Conservation (phyloP, 441 rosid genomes). For the Erysimum cheiri region DNA sequence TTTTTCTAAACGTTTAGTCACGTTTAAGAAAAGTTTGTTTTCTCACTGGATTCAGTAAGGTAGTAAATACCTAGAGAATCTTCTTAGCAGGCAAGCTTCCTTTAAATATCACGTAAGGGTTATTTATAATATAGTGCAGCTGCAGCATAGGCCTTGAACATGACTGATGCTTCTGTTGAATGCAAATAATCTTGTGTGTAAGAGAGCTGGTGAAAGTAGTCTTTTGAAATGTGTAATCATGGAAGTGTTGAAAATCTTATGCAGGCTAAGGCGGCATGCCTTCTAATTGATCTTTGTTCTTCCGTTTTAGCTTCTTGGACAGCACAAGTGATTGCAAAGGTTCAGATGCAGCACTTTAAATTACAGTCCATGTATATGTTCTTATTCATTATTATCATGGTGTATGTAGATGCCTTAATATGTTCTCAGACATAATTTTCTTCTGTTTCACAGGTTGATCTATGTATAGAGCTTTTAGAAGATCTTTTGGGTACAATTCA, state of each 20-base stretch:
- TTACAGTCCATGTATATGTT: constrained; percentile 18
- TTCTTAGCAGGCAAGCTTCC: constrained; percentile 11
- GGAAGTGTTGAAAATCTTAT: constrained; percentile 31
- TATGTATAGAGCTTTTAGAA: constrained; percentile 78
- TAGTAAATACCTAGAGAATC: neutral
- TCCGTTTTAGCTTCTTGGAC: constrained; percentile 83
- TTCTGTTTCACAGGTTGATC: constrained; percentile 65
- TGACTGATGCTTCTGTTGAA: constrained; percentile 10
- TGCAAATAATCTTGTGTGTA: neutral
- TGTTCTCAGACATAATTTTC: constrained; percentile 37
- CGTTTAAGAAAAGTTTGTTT: constrained; percentile 3
- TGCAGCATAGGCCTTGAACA: neutral
- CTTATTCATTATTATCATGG: constrained; percentile 20
- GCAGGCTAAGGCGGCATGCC: constrained; percentile 91
- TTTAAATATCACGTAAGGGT: neutral
- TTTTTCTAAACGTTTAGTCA: neutral
- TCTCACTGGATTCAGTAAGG: neutral
- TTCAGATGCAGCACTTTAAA: constrained; percentile 42
- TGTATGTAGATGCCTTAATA: constrained; percentile 9
- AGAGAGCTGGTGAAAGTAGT: neutral
- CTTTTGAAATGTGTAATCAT: neutral
- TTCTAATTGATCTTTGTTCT: constrained; percentile 81
- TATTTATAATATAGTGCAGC: neutral
- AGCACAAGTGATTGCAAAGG: constrained; percentile 79
- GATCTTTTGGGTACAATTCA: constrained; percentile 81